Evolutionary conservation across 495 filamentous ascomycete species (phyloP).

Genomic region (Xylaria intraflava): DNA sequence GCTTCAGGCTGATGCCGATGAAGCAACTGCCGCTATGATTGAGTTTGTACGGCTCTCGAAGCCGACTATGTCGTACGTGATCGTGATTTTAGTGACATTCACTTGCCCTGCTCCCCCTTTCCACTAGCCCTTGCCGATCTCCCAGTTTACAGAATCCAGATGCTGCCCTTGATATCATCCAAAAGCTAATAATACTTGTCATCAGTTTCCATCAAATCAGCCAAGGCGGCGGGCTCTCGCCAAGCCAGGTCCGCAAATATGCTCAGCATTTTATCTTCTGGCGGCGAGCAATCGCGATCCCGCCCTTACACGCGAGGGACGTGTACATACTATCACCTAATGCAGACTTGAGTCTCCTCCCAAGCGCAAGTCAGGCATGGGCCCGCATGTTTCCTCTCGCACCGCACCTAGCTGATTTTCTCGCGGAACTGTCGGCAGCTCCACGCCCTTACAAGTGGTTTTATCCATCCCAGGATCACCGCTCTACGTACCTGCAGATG

Average conservation of each 20-base stretch:
- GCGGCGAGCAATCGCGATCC: slow-evolving; percentile 85
- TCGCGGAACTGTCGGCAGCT: slow-evolving; percentile 65
- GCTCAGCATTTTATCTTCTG: slow-evolving; percentile 92
- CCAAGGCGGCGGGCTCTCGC: slow-evolving; percentile 60
- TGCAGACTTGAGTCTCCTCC: slow-evolving; percentile 69
- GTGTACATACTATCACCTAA: slow-evolving; percentile 93
- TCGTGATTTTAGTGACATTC: not conserved
- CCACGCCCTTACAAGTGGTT: slow-evolving; percentile 74
- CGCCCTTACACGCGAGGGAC: slow-evolving; percentile 81
- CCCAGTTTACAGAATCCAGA: not conserved
- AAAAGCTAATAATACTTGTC: not conserved
- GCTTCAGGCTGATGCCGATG: slow-evolving; percentile 68
- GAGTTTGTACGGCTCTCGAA: slow-evolving; percentile 80
- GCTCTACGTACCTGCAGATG: slow-evolving; percentile 78
- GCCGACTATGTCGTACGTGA: slow-evolving; percentile 65
- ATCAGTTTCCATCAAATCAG: slow-evolving; percentile 68
- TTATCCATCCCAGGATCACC: slow-evolving; percentile 84
- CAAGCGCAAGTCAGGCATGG: slow-evolving; percentile 65
- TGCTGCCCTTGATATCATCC: not conserved
- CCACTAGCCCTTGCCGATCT: not conserved
- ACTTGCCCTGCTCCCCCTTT: not conserved
- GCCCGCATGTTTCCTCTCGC: slow-evolving; percentile 69
- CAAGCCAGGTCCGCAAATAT: slow-evolving; percentile 73
- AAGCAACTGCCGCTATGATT: slow-evolving; percentile 62
- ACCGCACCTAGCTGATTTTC: slow-evolving; percentile 75